Evolutionary conservation across 345 rosid genomes (phyloP), one percentile per base, ranked within the genome.

Genomic region (Cardamine occulta): DNA sequence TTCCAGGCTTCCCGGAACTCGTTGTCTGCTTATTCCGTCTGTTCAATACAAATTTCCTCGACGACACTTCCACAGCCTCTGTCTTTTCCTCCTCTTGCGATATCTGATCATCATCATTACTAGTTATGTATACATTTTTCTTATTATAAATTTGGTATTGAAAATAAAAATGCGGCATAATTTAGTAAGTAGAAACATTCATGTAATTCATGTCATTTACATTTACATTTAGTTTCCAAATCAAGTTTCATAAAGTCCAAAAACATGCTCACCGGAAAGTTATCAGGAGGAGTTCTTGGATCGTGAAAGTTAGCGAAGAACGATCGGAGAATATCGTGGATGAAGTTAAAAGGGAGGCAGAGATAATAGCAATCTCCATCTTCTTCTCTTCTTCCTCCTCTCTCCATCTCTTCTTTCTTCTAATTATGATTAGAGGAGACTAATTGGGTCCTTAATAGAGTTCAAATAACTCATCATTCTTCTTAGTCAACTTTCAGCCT

Each of bases 401-500:
- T 57, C 23, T 56, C 39, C 12, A 48, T 48, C 12, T 63, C 9
- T 72, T 73, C 34, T 64, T 62, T 32, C 15, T 61, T 68, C 10
- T 44, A 34, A 14, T 34, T 53, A 15, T 40, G 66, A 14, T 42
- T 39, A 68, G 31, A 51, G n/a, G 63, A 37, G 17, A 48, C 52
- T 57, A 56, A 58, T 49, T 13, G 26, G 54, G 31, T 26, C 68
- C 26, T 53, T 61, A 15, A 76, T 68, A 68, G 40, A 53, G 40
- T 54, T 76, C 70, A 44, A 68, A 32, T 51, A 28, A 40, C 42
- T 68, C 70, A 76, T 53, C 3, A n/a, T 52, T 40, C 11, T 18
- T 60, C 49, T 68, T 52, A 23, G 74, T 76, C 80, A 76, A 76
- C 70, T 68, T 62, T 61, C 70, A 55, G 47, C 48, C 7, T 57